These are phyloP conservation scores for Xylaria sp. DNA, from an alignment of 2,329 filamentous ascomycete genomes.

Conservation along the genomic window DNA sequence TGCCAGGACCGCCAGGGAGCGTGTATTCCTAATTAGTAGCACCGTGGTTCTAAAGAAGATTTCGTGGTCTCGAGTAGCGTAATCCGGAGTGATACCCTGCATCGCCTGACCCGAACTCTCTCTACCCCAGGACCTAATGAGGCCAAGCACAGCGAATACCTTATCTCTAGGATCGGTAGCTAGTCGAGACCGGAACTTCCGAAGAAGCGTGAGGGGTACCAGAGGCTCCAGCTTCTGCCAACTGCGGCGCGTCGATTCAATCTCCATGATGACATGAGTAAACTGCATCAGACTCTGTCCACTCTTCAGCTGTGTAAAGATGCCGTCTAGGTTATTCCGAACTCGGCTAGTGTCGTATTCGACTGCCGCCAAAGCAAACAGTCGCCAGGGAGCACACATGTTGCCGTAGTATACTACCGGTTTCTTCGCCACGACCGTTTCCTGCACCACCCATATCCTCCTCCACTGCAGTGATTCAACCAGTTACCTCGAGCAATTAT, in stretches of 20 bases:
- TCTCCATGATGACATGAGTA: conserved; percentile 36
- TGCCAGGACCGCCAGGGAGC: conserved; percentile 35
- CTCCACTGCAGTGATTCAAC: conserved; percentile 31
- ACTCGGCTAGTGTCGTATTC: conserved; percentile 35
- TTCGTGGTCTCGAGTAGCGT: conserved; percentile 17
- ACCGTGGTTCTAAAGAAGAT: conserved; percentile 34
- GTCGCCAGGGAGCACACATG: conserved; percentile 36
- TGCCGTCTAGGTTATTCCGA: conserved; percentile 24
- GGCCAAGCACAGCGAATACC: conserved; percentile 40
- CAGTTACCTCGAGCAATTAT: background rate
- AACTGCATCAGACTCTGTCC: conserved; percentile 32
- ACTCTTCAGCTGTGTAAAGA: conserved; percentile 34
- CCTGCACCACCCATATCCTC: conserved; percentile 42
- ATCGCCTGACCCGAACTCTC: conserved; percentile 30
- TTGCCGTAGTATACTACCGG: conserved; percentile 35
- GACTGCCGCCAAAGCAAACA: conserved; percentile 38
- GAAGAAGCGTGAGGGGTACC: conserved; percentile 36
- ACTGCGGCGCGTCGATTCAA: conserved; percentile 35
- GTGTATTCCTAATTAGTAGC: conserved; percentile 36
- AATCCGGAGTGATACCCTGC: conserved; percentile 32
- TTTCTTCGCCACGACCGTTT: conserved; percentile 37
- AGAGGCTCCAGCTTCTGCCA: conserved; percentile 30
- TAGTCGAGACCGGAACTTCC: conserved; percentile 38
- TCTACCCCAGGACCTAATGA: conserved; percentile 37
- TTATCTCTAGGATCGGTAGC: conserved; percentile 40